phyloP scores from a whole-genome alignment of 345 rosid genomes.

The Citrus inodora region DNA sequence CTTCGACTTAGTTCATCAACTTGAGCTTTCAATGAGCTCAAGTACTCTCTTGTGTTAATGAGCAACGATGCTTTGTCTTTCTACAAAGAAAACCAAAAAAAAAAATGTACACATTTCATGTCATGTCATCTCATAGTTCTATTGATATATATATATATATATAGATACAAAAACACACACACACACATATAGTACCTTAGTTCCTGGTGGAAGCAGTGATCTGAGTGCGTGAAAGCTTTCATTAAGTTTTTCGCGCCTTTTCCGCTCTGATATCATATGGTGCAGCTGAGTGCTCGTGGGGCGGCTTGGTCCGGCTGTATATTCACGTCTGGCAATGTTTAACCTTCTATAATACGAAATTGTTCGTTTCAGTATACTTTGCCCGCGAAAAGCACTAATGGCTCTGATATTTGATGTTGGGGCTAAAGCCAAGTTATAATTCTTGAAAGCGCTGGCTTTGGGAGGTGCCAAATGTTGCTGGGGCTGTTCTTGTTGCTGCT shows the following conservation, averaged over 20 bases:
- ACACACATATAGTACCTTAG: slow-evolving; percentile 47
- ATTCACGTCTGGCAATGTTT: slow-evolving; percentile 36
- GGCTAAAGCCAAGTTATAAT: slow-evolving; percentile 17
- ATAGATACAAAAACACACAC: no score
- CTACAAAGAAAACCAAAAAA: slow-evolving; percentile 16
- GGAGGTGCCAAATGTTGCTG: neutral
- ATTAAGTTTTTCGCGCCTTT: slow-evolving; percentile 85
- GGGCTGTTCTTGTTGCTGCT: no score
- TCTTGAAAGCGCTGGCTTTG: slow-evolving; percentile 44
- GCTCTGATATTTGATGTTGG: slow-evolving; percentile 12
- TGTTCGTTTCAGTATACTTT: slow-evolving; percentile 52
- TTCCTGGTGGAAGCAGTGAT: slow-evolving; percentile 71
- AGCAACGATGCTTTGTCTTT: slow-evolving; percentile 80
- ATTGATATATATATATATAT: no score
- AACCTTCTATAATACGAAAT: slow-evolving; percentile 41
- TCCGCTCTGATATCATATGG: slow-evolving; percentile 89
- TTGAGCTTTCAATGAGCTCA: slow-evolving; percentile 46
- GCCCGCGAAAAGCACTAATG: slow-evolving; percentile 10
- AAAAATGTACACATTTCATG: no score
- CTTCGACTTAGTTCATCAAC: slow-evolving; percentile 43
- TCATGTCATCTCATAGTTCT: no score
- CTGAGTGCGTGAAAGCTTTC: slow-evolving; percentile 69
- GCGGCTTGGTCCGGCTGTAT: slow-evolving; percentile 25
- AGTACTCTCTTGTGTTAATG: slow-evolving; percentile 45
- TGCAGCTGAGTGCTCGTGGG: slow-evolving; percentile 59